A percentile compares a stretch with the other conserved stretches of the same genome.
phyloP scores from a whole-genome alignment of 306 rosid species.

The Cucumis hystrix region DNA sequence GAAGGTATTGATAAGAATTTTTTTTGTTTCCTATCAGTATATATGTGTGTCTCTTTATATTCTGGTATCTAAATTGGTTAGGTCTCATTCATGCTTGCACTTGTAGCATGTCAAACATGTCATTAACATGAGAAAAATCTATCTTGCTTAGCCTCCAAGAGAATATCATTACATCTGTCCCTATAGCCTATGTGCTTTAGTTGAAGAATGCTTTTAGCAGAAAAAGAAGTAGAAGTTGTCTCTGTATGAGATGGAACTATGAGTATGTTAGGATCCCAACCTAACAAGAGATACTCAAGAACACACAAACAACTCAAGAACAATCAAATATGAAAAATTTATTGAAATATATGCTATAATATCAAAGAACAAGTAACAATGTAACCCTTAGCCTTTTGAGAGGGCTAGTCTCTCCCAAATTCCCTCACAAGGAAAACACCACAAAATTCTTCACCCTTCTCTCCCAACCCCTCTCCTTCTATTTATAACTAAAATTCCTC shows the following conservation, averaged over 20 bases:
- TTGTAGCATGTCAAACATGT: neutral
- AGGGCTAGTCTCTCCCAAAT: too few species aligned
- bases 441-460: too few species aligned
- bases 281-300: too few species aligned
- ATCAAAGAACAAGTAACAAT: too few species aligned
- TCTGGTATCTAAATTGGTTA: neutral
- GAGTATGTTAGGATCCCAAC: too few species aligned
- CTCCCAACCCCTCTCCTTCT: too few species aligned
- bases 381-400: too few species aligned
- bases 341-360: too few species aligned
- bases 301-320: too few species aligned
- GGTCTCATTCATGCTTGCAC: neutral
- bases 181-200: neutral
- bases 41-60: neutral
- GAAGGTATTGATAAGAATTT: conserved; percentile 45
- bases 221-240: neutral
- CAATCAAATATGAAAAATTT: too few species aligned
- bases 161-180: neutral
- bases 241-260: neutral
- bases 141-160: neutral
- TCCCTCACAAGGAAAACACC: too few species aligned
- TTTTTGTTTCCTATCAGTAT: neutral
- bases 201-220: neutral
- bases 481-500: too few species aligned
- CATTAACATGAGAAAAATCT: neutral